Percentiles rank a stretch among this genome's conserved stretches.
These are phyloP conservation scores for Macadamia integrifolia DNA, from an alignment of 164 flowering plant species.

Conservation along the genomic window DNA sequence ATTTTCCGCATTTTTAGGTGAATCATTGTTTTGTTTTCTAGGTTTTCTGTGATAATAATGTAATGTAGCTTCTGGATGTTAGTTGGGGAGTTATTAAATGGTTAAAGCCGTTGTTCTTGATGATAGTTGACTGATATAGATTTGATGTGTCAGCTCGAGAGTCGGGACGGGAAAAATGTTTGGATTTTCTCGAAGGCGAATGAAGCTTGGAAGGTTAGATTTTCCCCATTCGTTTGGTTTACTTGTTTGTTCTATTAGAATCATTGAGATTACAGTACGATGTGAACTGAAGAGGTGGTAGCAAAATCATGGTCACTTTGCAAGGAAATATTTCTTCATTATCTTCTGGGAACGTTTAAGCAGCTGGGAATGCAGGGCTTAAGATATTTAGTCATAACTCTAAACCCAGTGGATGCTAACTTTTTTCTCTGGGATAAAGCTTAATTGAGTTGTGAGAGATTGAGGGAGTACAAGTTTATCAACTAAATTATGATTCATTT, in stretches of 20 bases:
- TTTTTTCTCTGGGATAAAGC: background rate
- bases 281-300: background rate
- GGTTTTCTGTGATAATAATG: background rate
- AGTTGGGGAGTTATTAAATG: background rate
- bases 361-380: background rate
- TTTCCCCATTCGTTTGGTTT: background rate
- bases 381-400: background rate
- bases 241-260: background rate
- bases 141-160: conserved; percentile 3
- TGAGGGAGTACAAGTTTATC: too few relatives aligned
- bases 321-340: background rate
- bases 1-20: too few relatives aligned
- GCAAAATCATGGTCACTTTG: background rate
- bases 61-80: conserved; percentile 3
- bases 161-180: conserved; percentile 38
- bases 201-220: conserved; percentile 63
- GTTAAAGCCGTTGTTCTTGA: conserved; percentile 3
- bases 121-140: background rate
- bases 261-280: too few relatives aligned
- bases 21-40: background rate
- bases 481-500: too few relatives aligned
- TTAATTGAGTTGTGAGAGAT: background rate
- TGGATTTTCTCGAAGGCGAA: conserved; percentile 57
- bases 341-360: background rate
- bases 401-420: too few relatives aligned